phyloP scores from a whole-genome alignment of 306 rosid species.

The Crotalaria pallida region DNA sequence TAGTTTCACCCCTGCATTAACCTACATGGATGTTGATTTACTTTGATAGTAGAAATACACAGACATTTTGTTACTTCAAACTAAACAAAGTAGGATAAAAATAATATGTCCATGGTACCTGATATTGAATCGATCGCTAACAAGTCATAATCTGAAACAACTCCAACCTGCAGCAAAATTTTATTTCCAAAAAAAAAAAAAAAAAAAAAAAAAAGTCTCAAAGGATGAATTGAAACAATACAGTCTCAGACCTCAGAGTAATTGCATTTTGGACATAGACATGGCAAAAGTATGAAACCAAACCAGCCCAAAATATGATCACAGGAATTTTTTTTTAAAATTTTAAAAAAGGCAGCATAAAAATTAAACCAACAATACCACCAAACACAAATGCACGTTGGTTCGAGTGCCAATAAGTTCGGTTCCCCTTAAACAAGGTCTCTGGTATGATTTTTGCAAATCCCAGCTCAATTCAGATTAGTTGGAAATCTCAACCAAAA shows the following conservation, averaged over 20 bases:
- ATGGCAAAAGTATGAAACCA: background rate
- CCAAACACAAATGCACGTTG: too few species aligned
- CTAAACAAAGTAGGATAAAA: background rate
- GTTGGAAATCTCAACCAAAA: too few species aligned
- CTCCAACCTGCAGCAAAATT: slow-evolving; percentile 70
- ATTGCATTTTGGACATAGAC: background rate
- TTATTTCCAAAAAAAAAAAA: background rate
- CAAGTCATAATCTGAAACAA: slow-evolving; percentile 92
- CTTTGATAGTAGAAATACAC: background rate
- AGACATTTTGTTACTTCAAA: background rate
- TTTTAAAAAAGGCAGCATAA: background rate
- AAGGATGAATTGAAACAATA: slow-evolving; percentile 23
- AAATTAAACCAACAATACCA: too few species aligned
- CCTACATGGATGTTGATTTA: background rate
- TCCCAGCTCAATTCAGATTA: too few species aligned
- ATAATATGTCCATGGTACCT: slow-evolving; percentile 39
- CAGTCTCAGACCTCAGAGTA: background rate
- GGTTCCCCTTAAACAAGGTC: too few species aligned
- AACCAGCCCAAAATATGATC: too few species aligned
- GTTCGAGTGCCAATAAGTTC: too few species aligned
- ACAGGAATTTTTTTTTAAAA: background rate
- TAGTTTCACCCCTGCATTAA: background rate
- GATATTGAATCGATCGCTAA: slow-evolving; percentile 93
- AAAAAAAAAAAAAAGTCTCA: too few species aligned
- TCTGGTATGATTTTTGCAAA: too few species aligned